Evolutionary conservation across 2,329 filamentous ascomycete genomes (phyloP).

Genomic region (Cladophialophora chaetospira): DNA sequence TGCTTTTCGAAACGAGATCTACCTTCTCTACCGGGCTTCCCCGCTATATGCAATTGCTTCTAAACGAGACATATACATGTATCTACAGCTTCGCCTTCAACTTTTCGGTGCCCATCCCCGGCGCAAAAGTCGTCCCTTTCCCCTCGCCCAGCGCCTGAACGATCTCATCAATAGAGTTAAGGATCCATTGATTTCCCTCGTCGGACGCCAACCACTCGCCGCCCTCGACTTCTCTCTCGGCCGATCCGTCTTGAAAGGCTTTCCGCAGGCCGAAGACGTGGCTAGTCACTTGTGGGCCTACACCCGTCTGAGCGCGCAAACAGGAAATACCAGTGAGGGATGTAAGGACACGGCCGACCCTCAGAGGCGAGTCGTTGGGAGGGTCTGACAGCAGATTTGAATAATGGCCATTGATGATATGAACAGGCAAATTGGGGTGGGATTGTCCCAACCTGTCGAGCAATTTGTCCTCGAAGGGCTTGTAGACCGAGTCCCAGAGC

Average conservation of each 20-base stretch:
- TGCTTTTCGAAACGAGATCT: neutral
- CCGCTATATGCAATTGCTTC: neutral
- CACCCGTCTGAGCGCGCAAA: constrained; percentile 75
- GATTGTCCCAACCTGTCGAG: constrained; percentile 69
- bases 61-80: neutral
- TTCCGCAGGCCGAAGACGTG: constrained; percentile 81
- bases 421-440: constrained; percentile 79
- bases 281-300: constrained; percentile 77
- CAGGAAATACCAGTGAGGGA: constrained; percentile 74
- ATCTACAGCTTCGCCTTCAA: constrained; percentile 34
- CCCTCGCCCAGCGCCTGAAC: constrained; percentile 54
- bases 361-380: constrained; percentile 49
- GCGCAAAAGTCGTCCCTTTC: constrained; percentile 58
- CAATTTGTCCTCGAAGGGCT: constrained; percentile 72
- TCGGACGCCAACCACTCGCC: constrained; percentile 65
- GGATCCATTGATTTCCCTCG: constrained; percentile 65
- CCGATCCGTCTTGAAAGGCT: constrained; percentile 68
- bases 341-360: constrained; percentile 70
- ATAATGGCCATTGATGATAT: constrained; percentile 76
- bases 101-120: constrained; percentile 47
- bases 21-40: neutral
- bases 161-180: constrained; percentile 63
- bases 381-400: constrained; percentile 73
- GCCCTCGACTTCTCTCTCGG: constrained; percentile 53
- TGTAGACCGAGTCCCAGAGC: constrained; percentile 78